Evolutionary conservation across 169 alveolate genomes (phyloP).

Genomic region (Sarcocystis neurona): DNA sequence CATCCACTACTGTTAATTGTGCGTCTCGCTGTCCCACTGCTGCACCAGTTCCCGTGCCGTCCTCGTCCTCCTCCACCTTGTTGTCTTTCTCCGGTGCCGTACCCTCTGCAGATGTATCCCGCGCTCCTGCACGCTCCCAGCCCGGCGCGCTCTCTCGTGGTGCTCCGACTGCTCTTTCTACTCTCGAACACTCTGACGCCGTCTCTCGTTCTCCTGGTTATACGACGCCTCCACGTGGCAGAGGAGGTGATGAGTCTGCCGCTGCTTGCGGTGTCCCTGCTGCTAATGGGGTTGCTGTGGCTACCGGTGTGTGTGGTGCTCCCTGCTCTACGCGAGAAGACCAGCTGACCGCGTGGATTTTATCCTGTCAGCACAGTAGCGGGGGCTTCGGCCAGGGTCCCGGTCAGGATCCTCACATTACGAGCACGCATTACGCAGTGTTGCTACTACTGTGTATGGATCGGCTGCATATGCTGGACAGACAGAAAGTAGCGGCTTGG

Average conservation of each 20-base stretch:
- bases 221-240: neutral
- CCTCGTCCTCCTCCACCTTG: too few species aligned
- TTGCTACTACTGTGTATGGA: slow-evolving; percentile 79
- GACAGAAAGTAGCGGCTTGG: slow-evolving; percentile 80
- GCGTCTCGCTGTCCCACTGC: too few species aligned
- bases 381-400: slow-evolving; percentile 49
- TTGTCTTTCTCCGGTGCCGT: too few species aligned
- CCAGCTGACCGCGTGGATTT: slow-evolving; percentile 31
- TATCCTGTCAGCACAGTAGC: slow-evolving; percentile 24
- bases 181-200: neutral
- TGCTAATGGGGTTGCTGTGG: too few species aligned
- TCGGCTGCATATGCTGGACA: slow-evolving; percentile 73
- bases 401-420: slow-evolving; percentile 52
- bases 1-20: too few species aligned
- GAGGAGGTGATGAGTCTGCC: neutral
- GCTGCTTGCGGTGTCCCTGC: too few species aligned
- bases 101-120: too few species aligned
- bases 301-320: neutral
- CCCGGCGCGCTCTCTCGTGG: too few species aligned
- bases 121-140: too few species aligned
- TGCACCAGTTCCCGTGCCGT: too few species aligned
- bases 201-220: neutral
- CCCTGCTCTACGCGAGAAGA: slow-evolving; percentile 27
- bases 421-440: slow-evolving; percentile 79
- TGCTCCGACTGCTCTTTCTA: neutral